Conservation (phyloP, 208 protist genomes). For the Acanthamoeba quina region DNA sequence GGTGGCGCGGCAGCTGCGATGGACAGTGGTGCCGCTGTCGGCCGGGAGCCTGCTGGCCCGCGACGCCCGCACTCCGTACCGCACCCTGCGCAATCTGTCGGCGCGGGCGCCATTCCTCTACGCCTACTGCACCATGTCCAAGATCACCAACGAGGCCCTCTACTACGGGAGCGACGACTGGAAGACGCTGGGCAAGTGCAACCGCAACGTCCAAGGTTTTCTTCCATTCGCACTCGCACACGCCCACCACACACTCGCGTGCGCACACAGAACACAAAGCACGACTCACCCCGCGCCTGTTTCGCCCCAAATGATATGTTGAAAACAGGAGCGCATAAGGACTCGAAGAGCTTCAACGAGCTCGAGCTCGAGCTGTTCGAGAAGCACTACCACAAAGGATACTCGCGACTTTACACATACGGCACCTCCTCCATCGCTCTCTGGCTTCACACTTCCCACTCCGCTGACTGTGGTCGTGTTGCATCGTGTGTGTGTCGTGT, state of each 20-base stretch:
- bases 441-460: neutral
- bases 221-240: neutral
- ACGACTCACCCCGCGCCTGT: no score
- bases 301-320: neutral
- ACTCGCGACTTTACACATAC: neutral
- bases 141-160: neutral
- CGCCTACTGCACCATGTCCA: slow-evolving; percentile 35
- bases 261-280: no score
- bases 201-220: neutral
- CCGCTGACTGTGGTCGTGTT: neutral
- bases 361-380: neutral
- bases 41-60: slow-evolving; percentile 3
- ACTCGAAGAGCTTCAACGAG: neutral
- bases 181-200: neutral
- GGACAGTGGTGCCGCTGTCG: neutral
- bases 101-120: neutral
- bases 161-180: neutral
- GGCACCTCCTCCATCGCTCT: neutral
- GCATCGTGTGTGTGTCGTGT: neutral
- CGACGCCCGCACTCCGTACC: neutral
- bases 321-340: neutral
- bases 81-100: slow-evolving; percentile 15
- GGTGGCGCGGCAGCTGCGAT: neutral
- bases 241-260: neutral
- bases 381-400: neutral